Evolutionary conservation across 139 green algal genomes (phyloP), one percentile per base, ranked within the genome.

Genomic region (Parachlorella kessleri): DNA sequence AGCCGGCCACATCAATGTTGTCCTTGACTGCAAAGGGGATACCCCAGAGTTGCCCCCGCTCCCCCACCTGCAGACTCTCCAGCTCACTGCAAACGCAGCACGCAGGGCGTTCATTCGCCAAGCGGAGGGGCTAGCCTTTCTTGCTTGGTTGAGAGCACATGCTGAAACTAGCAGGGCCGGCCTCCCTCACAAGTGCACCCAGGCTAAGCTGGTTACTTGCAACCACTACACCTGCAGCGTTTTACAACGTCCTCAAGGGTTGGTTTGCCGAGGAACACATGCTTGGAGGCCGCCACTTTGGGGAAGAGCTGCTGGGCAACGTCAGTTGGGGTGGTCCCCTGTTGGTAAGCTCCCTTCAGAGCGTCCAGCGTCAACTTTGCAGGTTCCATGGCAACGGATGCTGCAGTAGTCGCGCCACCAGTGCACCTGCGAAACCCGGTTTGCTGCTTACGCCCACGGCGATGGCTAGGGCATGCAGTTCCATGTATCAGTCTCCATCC

Each of bases 1-100:
- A 84, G 28, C 85, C 89, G 21, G 72, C 86, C 9, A 96, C 90
- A 73, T 95, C 92, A 23, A 96, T 92, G 71, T 96, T 96, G 83
- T 96, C 92, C 77, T 96, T 96, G 1, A 94, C 88, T 24, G 86
- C 92, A 79, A 94, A 96, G 0, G 89, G 90, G 8, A 94, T 71
- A 30, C 92, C 92, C 81, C 85, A 93, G 66, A 96, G 84, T 2
- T 75, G 66, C 21, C 87, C 81, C 2, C 90, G 74, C 28, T 84
- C 23, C 24, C 53, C 55, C 23, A 66, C 35, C 2, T 79, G 80
- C 42, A 84, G 63, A 2, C 40, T 54, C 63, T 94, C 90, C 35
- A 95, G 76, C 28, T 79, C 72, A 42, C 77, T 85, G 63, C 72
- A 81, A n/a, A n/a, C n/a, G n/a, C n/a, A n/a, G n/a, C n/a, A n/a